Percentiles rank a stretch among this genome's conserved stretches.
Evolutionary conservation across 257 asterid species (phyloP).

Genomic region (Solanum microdontum): DNA sequence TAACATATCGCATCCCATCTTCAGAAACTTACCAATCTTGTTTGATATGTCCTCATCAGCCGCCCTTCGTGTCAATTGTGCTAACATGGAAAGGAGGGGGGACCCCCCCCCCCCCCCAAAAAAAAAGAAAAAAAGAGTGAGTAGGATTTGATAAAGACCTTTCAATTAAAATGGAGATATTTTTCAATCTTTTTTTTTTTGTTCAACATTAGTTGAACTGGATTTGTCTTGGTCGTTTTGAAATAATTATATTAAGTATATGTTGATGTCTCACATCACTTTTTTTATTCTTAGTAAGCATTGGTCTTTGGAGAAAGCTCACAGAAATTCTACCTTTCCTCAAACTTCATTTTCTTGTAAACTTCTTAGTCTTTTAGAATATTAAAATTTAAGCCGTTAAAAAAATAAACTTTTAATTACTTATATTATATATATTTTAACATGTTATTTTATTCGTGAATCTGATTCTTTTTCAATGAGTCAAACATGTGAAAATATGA

Average conservation of each 20-base stretch:
- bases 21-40: neutral
- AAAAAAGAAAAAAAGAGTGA: neutral
- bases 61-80: neutral
- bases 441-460: accelerated
- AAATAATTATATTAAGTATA: neutral
- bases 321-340: neutral
- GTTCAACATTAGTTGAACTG: neutral
- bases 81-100: neutral
- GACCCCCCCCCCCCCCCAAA: too few relatives aligned
- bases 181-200: neutral
- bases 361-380: neutral
- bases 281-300: neutral
- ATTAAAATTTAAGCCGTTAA: neutral
- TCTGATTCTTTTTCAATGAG: accelerated
- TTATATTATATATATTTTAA: neutral
- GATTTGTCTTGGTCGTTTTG: neutral
- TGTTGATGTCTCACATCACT: neutral
- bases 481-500: accelerated
- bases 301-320: neutral
- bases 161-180: neutral
- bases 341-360: neutral
- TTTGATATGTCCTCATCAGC: neutral
- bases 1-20: neutral
- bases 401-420: neutral
- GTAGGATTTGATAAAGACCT: neutral